Evolutionary conservation across 768 basidiomycete genomes (phyloP), one percentile per base, ranked within the genome.

Genomic region (Lactarius deliciosus): DNA sequence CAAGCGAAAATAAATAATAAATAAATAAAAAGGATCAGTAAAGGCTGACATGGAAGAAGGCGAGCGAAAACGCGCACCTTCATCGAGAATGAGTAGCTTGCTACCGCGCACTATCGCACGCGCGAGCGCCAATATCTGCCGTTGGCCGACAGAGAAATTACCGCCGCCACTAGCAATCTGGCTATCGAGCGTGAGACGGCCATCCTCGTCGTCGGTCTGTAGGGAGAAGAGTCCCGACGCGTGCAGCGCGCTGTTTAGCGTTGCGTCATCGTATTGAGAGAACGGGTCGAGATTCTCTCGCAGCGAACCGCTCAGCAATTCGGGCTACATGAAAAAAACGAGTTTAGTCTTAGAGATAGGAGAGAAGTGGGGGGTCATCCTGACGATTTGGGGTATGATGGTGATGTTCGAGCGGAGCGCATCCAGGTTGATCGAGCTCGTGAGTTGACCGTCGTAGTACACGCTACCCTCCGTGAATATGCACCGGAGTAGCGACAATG

Each of bases 211-310:
- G 1, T 80, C 77, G 13, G 74, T 73, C 64, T 81, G 80, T 7
- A 81, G 70, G 3, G 77, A 73, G 68, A 77, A 81, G 4, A 83
- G 74, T 3, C 85, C 84, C 0, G 84, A 79, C 0, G 82, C 76
- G 20, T 79, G 78, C 22, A 85, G 73, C 0, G 83, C 83, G 40
- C 78, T 79, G 61, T 85, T 82, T 18, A 86, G 76, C 5, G 74
- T 76, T 0, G 81, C 77, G 64, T 88, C 87, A 54, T 86, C 83
- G 66, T 84, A 77, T 64, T 84, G 78, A 8, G 72, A 77, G 69
- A 86, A 87, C 0, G 86, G 87, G 71, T 88, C 87, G n/a, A 87
- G 75, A 70, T 87, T 87, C 61, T 78, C 77, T 36, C 86, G 80
- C 25, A 88, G 75, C 3, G 82, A 82, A 5, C 87, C 87, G 43